These are phyloP conservation scores for Lyophyllum decastes DNA, from an alignment of 768 basidiomycete genomes.

Conservation along the genomic window DNA sequence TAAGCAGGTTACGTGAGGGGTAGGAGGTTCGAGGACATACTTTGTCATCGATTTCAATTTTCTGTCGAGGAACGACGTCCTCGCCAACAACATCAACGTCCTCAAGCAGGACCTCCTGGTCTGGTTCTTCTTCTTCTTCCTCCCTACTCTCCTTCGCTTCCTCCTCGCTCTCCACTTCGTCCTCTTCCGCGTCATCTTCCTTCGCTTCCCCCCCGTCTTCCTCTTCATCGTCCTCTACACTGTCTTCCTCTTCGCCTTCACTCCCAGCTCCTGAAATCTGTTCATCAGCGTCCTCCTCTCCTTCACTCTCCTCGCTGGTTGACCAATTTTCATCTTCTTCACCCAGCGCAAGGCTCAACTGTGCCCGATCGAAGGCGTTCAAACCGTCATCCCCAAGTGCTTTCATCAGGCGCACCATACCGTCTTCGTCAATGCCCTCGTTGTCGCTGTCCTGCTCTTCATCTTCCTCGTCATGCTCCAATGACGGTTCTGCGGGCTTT, in stretches of 20 bases:
- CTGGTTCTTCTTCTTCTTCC: conserved; percentile 39
- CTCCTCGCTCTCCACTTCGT: conserved; percentile 59
- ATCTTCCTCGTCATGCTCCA: conserved; percentile 17
- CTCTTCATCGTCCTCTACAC: conserved; percentile 35
- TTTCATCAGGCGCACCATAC: conserved; percentile 57
- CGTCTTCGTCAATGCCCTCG: conserved; percentile 55
- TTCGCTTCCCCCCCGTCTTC: conserved; percentile 32
- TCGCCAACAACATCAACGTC: conserved; percentile 76
- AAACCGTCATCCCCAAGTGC: conserved; percentile 65
- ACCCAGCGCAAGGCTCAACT: conserved; percentile 45
- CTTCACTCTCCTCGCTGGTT: conserved; percentile 22
- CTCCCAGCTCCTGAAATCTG: conserved; percentile 57
- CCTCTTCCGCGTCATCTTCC: conserved; percentile 49
- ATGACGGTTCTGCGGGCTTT: conserved; percentile 5
- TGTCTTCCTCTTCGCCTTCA: conserved; percentile 44
- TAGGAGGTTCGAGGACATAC: conserved; percentile 39
- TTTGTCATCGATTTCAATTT: conserved; percentile 81
- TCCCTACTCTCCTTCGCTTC: conserved; percentile 31
- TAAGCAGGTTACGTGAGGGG: background rate
- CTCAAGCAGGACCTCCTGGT: conserved; percentile 61
- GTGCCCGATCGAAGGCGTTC: conserved; percentile 63
- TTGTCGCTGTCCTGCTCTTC: conserved; percentile 29
- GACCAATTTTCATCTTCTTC: conserved; percentile 20
- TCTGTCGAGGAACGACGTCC: conserved; percentile 80
- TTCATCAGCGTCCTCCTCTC: conserved; percentile 40